A percentile compares a stretch with the other conserved stretches of the same genome.
These are phyloP conservation scores for Neurospora tetraspora DNA, from an alignment of 495 filamentous ascomycete genomes.

Conservation along the genomic window DNA sequence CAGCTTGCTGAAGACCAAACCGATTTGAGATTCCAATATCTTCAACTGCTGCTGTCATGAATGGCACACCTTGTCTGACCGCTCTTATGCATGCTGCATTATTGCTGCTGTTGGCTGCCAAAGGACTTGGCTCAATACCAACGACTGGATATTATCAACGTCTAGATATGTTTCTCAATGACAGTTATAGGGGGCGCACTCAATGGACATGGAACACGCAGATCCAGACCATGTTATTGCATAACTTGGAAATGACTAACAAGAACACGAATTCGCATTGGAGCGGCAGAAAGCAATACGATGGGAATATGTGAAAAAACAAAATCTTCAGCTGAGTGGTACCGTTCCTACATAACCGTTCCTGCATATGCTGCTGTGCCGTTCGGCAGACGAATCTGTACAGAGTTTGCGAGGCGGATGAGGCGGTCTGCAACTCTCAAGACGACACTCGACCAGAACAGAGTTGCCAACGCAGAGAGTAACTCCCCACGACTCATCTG, in stretches of 20 bases:
- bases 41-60: neutral
- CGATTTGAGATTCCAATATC: neutral
- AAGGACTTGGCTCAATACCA: neutral
- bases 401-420: neutral
- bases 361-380: neutral
- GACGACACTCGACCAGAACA: neutral
- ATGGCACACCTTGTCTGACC: neutral
- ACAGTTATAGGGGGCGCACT: neutral
- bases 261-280: neutral
- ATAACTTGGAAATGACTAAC: neutral
- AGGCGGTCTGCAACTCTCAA: neutral
- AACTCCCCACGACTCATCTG: neutral
- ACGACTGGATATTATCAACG: neutral
- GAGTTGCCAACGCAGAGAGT: neutral
- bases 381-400: neutral
- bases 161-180: neutral
- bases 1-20: neutral
- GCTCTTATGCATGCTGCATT: neutral
- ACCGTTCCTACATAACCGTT: neutral
- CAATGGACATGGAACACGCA: neutral
- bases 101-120: neutral
- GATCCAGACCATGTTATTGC: neutral
- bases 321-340: neutral
- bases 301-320: neutral
- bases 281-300: neutral